Base-by-base conservation (phyloP, 2,329 filamentous ascomycete genomes). In the Lachnellula cervina region DNA sequence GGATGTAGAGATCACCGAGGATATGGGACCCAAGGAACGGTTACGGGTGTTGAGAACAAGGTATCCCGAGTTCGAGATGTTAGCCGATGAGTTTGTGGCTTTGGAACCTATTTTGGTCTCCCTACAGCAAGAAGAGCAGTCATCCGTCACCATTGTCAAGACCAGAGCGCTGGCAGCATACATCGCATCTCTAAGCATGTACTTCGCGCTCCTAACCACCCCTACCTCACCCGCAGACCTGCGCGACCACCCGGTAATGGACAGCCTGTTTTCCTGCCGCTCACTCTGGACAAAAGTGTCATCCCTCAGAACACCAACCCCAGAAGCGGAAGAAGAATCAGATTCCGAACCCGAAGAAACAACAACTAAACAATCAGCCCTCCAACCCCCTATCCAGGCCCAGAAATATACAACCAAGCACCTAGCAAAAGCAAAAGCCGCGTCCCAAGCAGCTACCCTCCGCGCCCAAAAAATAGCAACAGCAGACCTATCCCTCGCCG, bases 201-300 rank as follows among this genome's bases (percentile, higher is more conserved):
- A 99, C 72, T 96, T 99, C 71, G 89, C 92, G 38, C 81, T 97
- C 37, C 76, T 99, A n/a, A 90, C 90, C 11, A 96, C 90, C 0
- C 86, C 90, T 1, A 80, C 86, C 2, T 80, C 89, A 53, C 88
- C 93, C 5, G 77, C 80, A n/a, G 86, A 96, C 64, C 75, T 99
- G 43, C 86, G 90, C 58, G 89, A 96, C 52, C 94, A 99, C 71
- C 86, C 90, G 14, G 83, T 99, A 58, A 97, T 99, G 90, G 84
- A 88, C 57, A 88, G 83, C 16, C 73, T 99, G 37, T 75, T 97
- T 43, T 83, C 86, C 68, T 93, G 89, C 70, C 84, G 91, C 55
- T 81, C 87, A 56, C 79, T 92, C 9, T 99, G 94, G 94, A 77
- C 84, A 51, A 82, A 80, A 59, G 84, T 90, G 32, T 86, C 89